Evolutionary conservation across 2,329 filamentous ascomycete species (phyloP), one percentile per base, ranked within the genome.

Genomic region (Colletotrichum orbiculare): DNA sequence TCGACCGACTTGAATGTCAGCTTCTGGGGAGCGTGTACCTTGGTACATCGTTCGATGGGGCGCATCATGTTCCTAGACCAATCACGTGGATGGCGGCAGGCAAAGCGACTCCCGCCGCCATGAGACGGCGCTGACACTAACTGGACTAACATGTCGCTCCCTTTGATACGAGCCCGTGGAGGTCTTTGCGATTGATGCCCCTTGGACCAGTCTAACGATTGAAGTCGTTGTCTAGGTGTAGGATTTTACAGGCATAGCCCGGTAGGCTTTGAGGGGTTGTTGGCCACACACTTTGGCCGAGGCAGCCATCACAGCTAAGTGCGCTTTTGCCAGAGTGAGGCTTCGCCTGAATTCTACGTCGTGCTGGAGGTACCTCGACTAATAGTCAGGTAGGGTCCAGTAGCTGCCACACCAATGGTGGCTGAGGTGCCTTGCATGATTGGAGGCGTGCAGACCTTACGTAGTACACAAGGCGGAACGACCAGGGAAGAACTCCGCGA

Each of bases 1-100:
- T 63, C 58, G 59, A 43, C 50, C 47, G 38, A 66, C 43, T 42
- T 46, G 47, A 37, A 53, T 57, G 58, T 50, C 10, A 47, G 47
- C 57, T 41, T 53, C 53, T 35, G 47, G 47, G 38, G 41, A 43
- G 11, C n/a, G 48, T 53, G 63, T 66, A 63, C 58, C n/a, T 0
- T 4, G 42, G 52, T 57, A 66, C 62, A 2, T 65, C 6, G 15
- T n/a, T 11, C 12, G 12, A 42, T 38, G 8, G 11, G 52, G 46
- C 25, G 37, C 25, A 12, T 8, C 2, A 62, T 42, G 58, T 65
- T 62, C 52, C 58, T 52, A 35, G 52, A 37, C 47, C 13, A 48
- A 48, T 15, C 12, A 38, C 9, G 46, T n/a, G 35, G 25, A 50
- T 45, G 46, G 55, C 50, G 13, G 37, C 43, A 64, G 55, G 60